Evolutionary conservation across 306 rosid genomes (phyloP).

Genomic region (Glycyrrhiza uralensis): DNA sequence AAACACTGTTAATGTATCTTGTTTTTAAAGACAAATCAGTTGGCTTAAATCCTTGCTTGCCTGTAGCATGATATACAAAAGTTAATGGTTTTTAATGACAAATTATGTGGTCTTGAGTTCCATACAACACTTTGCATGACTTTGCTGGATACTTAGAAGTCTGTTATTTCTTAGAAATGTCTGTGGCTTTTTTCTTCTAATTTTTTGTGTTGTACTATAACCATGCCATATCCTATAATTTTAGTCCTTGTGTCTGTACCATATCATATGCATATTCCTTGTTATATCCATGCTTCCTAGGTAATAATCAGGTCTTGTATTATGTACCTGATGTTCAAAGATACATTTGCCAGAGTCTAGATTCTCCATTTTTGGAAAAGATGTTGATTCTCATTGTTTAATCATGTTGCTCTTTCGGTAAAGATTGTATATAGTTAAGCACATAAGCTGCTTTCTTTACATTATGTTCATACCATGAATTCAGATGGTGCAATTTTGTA

Average conservation of each 20-base stretch:
- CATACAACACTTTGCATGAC: no score
- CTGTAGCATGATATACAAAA: background rate
- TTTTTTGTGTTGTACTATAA: background rate
- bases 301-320: background rate
- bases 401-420: background rate
- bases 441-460: slow-evolving; percentile 9
- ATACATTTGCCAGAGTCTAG: background rate
- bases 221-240: background rate
- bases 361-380: slow-evolving; percentile 10
- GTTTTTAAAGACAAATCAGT: background rate
- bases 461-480: background rate
- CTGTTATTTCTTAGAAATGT: no score
- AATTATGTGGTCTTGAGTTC: no score
- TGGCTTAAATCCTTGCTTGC: slow-evolving; percentile 12
- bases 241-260: background rate
- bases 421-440: background rate
- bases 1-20: background rate
- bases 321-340: slow-evolving; percentile 12
- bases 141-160: no score
- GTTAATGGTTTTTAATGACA: no score
- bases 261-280: background rate
- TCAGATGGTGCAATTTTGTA: background rate
- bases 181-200: background rate
- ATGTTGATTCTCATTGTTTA: background rate
- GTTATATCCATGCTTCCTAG: background rate